A percentile compares a stretch with the other conserved stretches of the same genome.
phyloP scores from a whole-genome alignment of 169 alveolate species.

The Plasmodium falciparum region DNA sequence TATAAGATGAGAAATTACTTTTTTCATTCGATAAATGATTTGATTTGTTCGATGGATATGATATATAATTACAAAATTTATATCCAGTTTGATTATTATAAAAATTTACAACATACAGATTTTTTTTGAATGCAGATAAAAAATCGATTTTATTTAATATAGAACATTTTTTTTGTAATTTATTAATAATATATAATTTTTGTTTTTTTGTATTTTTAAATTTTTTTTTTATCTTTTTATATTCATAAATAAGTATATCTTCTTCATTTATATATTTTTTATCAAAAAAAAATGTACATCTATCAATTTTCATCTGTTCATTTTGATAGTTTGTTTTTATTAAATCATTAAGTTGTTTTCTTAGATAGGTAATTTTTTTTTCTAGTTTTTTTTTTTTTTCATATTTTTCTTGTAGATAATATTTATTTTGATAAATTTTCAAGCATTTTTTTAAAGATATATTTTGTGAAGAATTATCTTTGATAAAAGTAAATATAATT shows the following conservation, averaged over 20 bases:
- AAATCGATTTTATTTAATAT: slow-evolving; percentile 17
- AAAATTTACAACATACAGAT: slow-evolving; percentile 15
- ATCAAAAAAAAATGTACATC: slow-evolving; percentile 46
- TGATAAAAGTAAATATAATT: slow-evolving; percentile 52
- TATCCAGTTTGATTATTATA: not conserved
- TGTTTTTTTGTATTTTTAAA: slow-evolving; percentile 34
- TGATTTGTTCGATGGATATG: no score
- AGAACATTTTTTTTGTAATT: slow-evolving; percentile 41
- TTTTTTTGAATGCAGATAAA: slow-evolving; percentile 18
- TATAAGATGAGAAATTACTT: no score
- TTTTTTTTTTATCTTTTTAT: slow-evolving; percentile 43
- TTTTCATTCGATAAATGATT: no score
- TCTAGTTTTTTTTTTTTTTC: slow-evolving; percentile 16
- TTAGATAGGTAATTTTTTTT: slow-evolving; percentile 3
- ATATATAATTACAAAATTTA: no score
- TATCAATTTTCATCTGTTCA: slow-evolving; percentile 11
- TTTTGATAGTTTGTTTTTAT: slow-evolving; percentile 32
- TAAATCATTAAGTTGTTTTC: slow-evolving; percentile 19
- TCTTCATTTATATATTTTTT: slow-evolving; percentile 48
- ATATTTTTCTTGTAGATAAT: slow-evolving; percentile 1
- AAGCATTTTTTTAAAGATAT: slow-evolving; percentile 14
- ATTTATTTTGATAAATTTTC: not conserved
- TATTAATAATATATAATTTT: slow-evolving; percentile 23
- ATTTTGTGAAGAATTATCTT: slow-evolving; percentile 22
- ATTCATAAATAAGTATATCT: slow-evolving; percentile 44